Percentiles rank a stretch among this genome's conserved stretches.
Evolutionary conservation across 1,284 basidiomycete species (phyloP).

Genomic region (Violaceomyces palustris): DNA sequence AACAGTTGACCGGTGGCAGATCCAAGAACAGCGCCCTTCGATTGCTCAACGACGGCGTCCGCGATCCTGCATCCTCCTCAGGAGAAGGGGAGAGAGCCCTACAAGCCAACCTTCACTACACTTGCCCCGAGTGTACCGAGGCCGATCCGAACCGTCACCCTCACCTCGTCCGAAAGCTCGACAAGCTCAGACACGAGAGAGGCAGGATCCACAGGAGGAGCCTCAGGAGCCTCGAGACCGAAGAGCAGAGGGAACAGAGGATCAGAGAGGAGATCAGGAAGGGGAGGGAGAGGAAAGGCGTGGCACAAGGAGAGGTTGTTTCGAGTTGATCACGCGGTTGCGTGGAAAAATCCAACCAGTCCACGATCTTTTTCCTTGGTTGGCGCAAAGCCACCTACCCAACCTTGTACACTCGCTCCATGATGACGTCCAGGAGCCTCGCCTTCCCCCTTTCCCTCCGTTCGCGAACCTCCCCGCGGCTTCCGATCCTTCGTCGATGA

Average conservation of each 20-base stretch:
- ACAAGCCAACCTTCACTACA: neutral
- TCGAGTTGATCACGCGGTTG: too few species aligned
- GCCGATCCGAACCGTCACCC: neutral
- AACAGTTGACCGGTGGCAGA: slow-evolving; percentile 51
- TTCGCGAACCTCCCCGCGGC: slow-evolving; percentile 2
- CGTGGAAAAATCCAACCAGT: slow-evolving; percentile 1
- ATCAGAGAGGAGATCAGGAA: slow-evolving; percentile 37
- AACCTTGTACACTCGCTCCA: slow-evolving; percentile 19
- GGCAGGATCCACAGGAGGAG: neutral
- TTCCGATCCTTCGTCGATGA: neutral
- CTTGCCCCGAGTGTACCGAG: neutral
- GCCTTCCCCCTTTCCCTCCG: neutral
- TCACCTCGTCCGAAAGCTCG: neutral
- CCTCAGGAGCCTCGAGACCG: slow-evolving; percentile 61
- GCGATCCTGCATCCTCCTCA: slow-evolving; percentile 54
- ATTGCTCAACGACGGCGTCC: slow-evolving; percentile 57
- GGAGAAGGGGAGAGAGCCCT: neutral
- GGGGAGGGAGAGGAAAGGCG: slow-evolving; percentile 3
- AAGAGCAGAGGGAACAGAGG: slow-evolving; percentile 70
- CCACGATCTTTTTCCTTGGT: neutral
- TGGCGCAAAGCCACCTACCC: neutral
- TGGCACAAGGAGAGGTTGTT: neutral
- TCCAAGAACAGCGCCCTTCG: slow-evolving; percentile 54
- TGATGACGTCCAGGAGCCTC: slow-evolving; percentile 13
- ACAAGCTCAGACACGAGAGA: neutral